Evolutionary conservation across 345 rosid species (phyloP), one percentile per base, ranked within the genome.

Genomic region (Mercurialis annua): DNA sequence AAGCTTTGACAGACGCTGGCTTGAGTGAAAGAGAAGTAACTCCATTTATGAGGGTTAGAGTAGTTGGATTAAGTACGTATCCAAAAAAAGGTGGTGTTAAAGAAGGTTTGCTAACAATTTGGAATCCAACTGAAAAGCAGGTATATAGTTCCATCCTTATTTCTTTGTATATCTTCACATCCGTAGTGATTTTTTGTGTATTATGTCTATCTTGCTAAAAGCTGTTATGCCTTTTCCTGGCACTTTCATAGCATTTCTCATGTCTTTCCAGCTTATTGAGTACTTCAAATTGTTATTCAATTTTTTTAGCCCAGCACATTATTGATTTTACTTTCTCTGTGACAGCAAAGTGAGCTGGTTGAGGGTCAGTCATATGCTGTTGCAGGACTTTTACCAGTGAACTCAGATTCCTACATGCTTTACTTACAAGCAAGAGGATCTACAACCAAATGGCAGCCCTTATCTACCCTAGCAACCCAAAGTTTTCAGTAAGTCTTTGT

Each of bases 81-180:
- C 69, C 68, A 59, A 81, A 76, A 62, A 74, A 80, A 51, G 65
- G 55, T 36, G 64, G 72, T 51, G 67, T 81, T 43, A 86, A 80
- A 76, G 89, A 87, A 79, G 97, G 92, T 63, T 78, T 91, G 38
- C 76, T 94, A 81, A 89, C 97, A 52, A 86, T 91, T 76, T 94
- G 99, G 99, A 84, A 83, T 72, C 99, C 99, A 10, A 85, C 95
- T 8, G 96, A 89, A 76, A 81, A 77, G 77, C 97, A 87, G 95
- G 99, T 88, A 62, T 71, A 63, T 66, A 68, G n/a, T 51, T 34
- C 40, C 33, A 51, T 55, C 60, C 33, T 23, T 40, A 8, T 23
- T 31, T 71, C 20, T 27, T 42, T 64, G 55, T 63, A 21, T 72
- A 43, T 68, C 23, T 8, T 67, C 54, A 21, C 21, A 36, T 33